Percentiles rank a stretch among this genome's conserved stretches.
Conservation (phyloP, 768 basidiomycete genomes). For the Pleurotus citrinopileatus region DNA sequence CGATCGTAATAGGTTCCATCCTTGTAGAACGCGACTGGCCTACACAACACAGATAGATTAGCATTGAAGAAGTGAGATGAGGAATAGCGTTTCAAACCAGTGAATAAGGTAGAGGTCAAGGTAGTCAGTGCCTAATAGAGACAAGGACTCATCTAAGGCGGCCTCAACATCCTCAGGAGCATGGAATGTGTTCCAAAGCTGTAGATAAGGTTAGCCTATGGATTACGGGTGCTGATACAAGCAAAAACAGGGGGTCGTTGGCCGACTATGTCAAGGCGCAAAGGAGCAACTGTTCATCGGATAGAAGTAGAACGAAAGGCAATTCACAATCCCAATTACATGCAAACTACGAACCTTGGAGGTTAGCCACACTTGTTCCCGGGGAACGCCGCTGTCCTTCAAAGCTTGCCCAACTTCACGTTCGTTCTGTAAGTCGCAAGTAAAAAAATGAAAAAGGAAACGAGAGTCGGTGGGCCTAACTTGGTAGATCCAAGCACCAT, state of each 20-base stretch:
- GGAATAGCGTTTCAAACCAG: too few relatives aligned
- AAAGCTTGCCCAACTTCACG: constrained; percentile 65
- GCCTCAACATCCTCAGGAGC: constrained; percentile 69
- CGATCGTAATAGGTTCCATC: constrained; percentile 45
- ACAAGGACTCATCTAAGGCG: constrained; percentile 62
- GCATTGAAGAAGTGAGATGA: too few relatives aligned
- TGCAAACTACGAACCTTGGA: constrained; percentile 40
- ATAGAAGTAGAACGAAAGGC: too few relatives aligned
- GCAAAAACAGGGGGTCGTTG: too few relatives aligned
- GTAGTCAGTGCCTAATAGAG: constrained; percentile 61
- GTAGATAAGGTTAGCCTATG: too few relatives aligned
- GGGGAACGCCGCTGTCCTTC: constrained; percentile 53
- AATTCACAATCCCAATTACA: background rate
- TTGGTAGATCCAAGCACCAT: constrained; percentile 69
- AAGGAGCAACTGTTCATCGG: too few relatives aligned
- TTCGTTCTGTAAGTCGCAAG: constrained; percentile 48
- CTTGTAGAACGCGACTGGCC: constrained; percentile 69
- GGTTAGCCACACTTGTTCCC: constrained; percentile 68
- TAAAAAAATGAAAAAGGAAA: background rate
- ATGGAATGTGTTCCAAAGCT: constrained; percentile 81
- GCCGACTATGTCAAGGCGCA: too few relatives aligned
- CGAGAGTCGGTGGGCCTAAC: constrained; percentile 28
- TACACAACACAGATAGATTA: constrained; percentile 19
- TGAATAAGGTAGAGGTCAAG: constrained; percentile 82
- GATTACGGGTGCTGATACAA: too few relatives aligned